phyloP scores from a whole-genome alignment of 116 monocot species.

The Trichopus zeylanicus region DNA sequence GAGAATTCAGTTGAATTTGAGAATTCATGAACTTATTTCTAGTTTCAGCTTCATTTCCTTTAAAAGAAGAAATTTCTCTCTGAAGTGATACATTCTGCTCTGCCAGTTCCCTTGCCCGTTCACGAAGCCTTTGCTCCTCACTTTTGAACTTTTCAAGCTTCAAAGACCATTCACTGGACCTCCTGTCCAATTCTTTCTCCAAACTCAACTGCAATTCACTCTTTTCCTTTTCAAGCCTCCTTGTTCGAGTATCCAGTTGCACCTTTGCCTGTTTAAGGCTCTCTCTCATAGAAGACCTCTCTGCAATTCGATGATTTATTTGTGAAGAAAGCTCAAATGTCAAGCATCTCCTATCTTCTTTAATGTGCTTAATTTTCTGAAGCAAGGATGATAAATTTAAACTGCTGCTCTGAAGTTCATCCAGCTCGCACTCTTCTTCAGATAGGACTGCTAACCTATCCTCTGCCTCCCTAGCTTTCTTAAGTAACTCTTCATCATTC shows the following conservation, averaged over 20 bases:
- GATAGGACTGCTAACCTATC: slow-evolving; percentile 19
- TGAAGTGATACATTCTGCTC: slow-evolving; percentile 83
- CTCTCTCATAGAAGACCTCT: slow-evolving; percentile 50
- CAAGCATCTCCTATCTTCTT: slow-evolving; percentile 46
- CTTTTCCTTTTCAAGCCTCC: slow-evolving; percentile 77
- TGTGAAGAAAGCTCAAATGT: slow-evolving; percentile 55
- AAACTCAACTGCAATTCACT: slow-evolving; percentile 57
- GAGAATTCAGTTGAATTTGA: slow-evolving; percentile 46
- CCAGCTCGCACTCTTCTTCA: slow-evolving; percentile 33
- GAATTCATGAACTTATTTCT: slow-evolving; percentile 32
- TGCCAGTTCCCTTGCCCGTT: slow-evolving; percentile 64
- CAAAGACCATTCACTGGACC: slow-evolving; percentile 57
- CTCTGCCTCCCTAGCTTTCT: slow-evolving; percentile 55
- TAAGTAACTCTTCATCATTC: slow-evolving; percentile 37
- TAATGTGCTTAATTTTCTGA: slow-evolving; percentile 32
- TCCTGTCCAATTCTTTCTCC: slow-evolving; percentile 82
- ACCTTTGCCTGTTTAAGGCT: slow-evolving; percentile 32
- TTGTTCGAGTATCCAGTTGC: slow-evolving; percentile 51
- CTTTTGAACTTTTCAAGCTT: slow-evolving; percentile 62
- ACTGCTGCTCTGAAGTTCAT: slow-evolving; percentile 14
- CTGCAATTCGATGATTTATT: slow-evolving; percentile 46
- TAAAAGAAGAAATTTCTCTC: slow-evolving; percentile 58
- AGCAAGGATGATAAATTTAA: slow-evolving; percentile 28
- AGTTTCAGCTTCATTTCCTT: slow-evolving; percentile 36
- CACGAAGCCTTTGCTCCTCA: slow-evolving; percentile 74